Evolutionary conservation across 768 basidiomycete species (phyloP).

Genomic region (Cytidiella melzeri): DNA sequence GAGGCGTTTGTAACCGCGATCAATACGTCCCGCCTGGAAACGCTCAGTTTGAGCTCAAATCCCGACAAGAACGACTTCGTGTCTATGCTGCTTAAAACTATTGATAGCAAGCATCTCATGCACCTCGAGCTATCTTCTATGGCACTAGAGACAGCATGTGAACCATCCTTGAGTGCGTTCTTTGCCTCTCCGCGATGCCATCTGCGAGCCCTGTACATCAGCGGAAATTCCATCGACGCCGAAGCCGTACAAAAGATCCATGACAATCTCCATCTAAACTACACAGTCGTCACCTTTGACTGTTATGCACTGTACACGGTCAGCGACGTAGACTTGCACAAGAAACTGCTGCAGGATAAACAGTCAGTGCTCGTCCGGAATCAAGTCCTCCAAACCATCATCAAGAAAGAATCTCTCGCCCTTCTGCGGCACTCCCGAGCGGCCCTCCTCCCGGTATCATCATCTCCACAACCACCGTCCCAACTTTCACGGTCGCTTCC

Average conservation of each 20-base stretch:
- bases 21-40: background rate
- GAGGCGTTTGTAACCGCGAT: background rate
- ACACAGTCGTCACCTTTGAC: background rate
- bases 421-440: background rate
- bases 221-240: background rate
- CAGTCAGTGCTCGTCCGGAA: background rate
- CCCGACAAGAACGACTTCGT: background rate
- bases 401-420: background rate
- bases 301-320: background rate
- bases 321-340: background rate
- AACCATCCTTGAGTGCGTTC: background rate
- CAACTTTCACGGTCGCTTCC: background rate
- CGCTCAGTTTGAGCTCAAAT: background rate
- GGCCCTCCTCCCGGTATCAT: background rate
- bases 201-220: background rate
- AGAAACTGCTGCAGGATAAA: background rate
- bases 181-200: conserved; percentile 1
- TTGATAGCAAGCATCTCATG: background rate
- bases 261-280: background rate
- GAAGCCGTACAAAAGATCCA: background rate
- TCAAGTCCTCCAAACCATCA: background rate
- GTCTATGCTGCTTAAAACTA: background rate
- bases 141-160: background rate
- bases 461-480: background rate
- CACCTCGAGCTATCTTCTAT: background rate